A percentile compares a stretch with the other conserved stretches of the same genome.
Conservation (phyloP, 805 yeast species). For the Starmera quercuum region DNA sequence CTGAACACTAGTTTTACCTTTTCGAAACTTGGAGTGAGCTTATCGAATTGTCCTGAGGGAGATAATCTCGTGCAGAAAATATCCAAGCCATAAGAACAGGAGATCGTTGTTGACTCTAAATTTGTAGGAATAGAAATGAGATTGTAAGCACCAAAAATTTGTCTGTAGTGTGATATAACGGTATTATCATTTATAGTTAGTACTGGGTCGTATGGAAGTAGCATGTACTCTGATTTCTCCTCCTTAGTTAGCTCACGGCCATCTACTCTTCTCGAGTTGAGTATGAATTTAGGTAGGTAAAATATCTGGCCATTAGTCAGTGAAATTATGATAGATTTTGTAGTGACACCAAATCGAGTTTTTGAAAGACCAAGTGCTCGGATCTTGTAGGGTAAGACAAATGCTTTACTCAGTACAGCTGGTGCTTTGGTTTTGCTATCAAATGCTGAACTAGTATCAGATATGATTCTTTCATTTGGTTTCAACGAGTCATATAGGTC, state of each 20-base stretch:
- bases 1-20: slow-evolving; percentile 56
- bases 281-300: slow-evolving; percentile 58
- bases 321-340: slow-evolving; percentile 54
- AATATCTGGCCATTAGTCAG: slow-evolving; percentile 56
- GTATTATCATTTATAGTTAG: slow-evolving; percentile 40
- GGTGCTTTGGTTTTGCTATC: slow-evolving; percentile 34
- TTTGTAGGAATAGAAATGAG: slow-evolving; percentile 50
- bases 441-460: slow-evolving; percentile 19
- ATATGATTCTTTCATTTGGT: slow-evolving; percentile 38
- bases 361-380: slow-evolving; percentile 41
- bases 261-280: slow-evolving; percentile 64
- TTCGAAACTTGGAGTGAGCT: slow-evolving; percentile 60
- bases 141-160: slow-evolving; percentile 24
- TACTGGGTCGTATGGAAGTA: slow-evolving; percentile 59
- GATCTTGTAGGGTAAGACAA: slow-evolving; percentile 53
- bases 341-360: slow-evolving; percentile 61
- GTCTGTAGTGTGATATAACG: slow-evolving; percentile 45
- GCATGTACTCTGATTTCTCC: slow-evolving; percentile 52
- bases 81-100: slow-evolving; percentile 62
- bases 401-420: slow-evolving; percentile 47
- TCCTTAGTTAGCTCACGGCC: slow-evolving; percentile 41
- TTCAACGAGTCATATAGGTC: slow-evolving; percentile 69
- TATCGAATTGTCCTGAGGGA: slow-evolving; percentile 83
- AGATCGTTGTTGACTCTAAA: slow-evolving; percentile 74
- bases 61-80: slow-evolving; percentile 68